Evolutionary conservation across 1,139 yeast genomes (phyloP).

Genomic region (Yamadazyma triangularis): DNA sequence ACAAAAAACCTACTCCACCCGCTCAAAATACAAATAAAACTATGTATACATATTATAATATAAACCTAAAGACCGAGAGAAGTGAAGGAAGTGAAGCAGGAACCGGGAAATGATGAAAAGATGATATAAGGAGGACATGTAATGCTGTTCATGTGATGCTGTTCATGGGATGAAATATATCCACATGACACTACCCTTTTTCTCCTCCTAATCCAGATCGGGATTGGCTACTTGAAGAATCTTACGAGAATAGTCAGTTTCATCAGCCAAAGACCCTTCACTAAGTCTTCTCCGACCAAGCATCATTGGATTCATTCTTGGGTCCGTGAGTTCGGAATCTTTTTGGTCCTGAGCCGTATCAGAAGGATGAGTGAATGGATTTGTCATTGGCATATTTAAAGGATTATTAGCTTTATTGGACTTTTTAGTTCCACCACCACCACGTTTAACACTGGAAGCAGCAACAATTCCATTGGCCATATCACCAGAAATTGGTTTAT

Average conservation of each 20-base stretch:
- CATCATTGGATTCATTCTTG: slow-evolving; percentile 63
- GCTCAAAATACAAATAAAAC: too few species aligned
- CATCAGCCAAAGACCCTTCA: slow-evolving; percentile 76
- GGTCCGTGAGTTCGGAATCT: slow-evolving; percentile 36
- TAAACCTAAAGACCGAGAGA: neutral
- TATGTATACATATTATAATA: neutral
- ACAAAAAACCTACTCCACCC: too few species aligned
- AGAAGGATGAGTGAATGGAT: slow-evolving; percentile 56
- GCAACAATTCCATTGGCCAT: slow-evolving; percentile 6
- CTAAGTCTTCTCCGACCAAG: slow-evolving; percentile 69
- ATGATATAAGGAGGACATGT: too few species aligned
- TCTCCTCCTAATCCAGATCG: too few species aligned
- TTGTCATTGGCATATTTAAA: slow-evolving; percentile 45
- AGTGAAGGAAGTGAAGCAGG: neutral
- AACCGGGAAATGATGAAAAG: too few species aligned
- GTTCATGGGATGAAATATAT: too few species aligned
- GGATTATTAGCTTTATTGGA: slow-evolving; percentile 23
- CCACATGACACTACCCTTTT: too few species aligned
- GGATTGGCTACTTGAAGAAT: slow-evolving; percentile 74
- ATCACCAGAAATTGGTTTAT: slow-evolving; percentile 21
- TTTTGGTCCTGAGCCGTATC: slow-evolving; percentile 33
- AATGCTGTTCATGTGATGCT: too few species aligned
- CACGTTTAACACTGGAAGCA: slow-evolving; percentile 17
- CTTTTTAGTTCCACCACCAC: slow-evolving; percentile 18
- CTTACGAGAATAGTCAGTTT: slow-evolving; percentile 70